phyloP scores from a whole-genome alignment of 2,329 filamentous ascomycete species.

The Bipolaris victoriae region DNA sequence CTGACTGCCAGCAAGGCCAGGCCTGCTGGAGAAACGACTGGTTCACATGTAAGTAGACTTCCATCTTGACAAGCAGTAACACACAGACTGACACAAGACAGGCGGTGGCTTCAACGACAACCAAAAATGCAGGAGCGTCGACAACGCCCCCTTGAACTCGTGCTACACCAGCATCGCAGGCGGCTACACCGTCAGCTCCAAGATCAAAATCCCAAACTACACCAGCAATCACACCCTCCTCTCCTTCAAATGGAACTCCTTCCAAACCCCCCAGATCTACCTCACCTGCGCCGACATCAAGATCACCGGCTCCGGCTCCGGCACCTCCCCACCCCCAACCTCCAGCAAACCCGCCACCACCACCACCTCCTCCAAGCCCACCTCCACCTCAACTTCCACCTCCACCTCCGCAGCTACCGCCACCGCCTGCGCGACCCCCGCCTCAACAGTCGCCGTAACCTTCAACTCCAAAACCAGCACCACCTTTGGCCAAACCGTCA shows the following conservation, averaged over 20 bases:
- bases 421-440: slow-evolving; percentile 31
- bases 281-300: slow-evolving; percentile 43
- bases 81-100: background rate
- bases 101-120: slow-evolving; percentile 37
- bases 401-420: slow-evolving; percentile 18
- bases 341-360: slow-evolving; percentile 25
- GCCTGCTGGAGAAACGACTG: slow-evolving; percentile 45
- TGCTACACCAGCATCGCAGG: slow-evolving; percentile 45
- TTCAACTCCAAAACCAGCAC: slow-evolving; percentile 58
- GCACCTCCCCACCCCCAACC: slow-evolving; percentile 19
- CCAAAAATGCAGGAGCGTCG: slow-evolving; percentile 37
- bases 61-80: accelerated
- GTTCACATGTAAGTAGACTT: slow-evolving; percentile 35
- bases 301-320: slow-evolving; percentile 30
- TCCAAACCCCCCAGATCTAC: slow-evolving; percentile 44
- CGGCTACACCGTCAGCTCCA: slow-evolving; percentile 43
- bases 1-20: slow-evolving; percentile 39
- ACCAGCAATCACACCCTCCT: slow-evolving; percentile 40
- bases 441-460: slow-evolving; percentile 44
- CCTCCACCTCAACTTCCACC: slow-evolving; percentile 20
- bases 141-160: slow-evolving; percentile 41
- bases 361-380: slow-evolving; percentile 19
- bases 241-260: slow-evolving; percentile 44
- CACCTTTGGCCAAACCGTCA: slow-evolving; percentile 57
- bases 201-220: slow-evolving; percentile 45